phyloP scores from a whole-genome alignment of 768 basidiomycete species.

The Gloeopeniophorella convolvens region DNA sequence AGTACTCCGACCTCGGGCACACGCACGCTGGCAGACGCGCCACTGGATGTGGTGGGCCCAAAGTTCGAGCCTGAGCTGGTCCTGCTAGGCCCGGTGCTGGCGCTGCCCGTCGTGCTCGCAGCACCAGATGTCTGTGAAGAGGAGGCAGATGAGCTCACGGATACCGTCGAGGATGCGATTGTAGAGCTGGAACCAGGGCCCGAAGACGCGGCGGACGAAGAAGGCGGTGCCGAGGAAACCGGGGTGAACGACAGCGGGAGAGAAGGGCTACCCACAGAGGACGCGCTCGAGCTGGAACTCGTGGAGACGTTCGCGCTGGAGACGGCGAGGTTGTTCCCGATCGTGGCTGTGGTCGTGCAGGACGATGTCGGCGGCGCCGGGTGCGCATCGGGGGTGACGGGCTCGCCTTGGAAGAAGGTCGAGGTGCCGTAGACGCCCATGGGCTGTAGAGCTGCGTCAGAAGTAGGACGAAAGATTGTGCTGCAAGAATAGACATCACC shows the following conservation, averaged over 20 bases:
- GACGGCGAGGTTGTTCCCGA: neutral
- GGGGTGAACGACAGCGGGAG: neutral
- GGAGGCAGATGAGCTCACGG: neutral
- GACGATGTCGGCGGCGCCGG: slow-evolving; percentile 51
- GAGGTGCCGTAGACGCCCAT: slow-evolving; percentile 64
- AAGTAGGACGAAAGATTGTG: neutral
- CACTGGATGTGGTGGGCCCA: neutral
- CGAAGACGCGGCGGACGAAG: too few species aligned
- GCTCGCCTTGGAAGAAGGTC: slow-evolving; percentile 60
- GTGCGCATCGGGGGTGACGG: slow-evolving; percentile 48
- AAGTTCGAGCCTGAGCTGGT: neutral
- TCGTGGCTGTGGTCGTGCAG: neutral
- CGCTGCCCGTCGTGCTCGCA: too few species aligned
- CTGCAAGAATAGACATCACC: slow-evolving; percentile 31
- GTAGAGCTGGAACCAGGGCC: too few species aligned
- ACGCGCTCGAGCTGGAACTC: neutral
- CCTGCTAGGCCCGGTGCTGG: neutral
- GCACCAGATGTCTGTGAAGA: neutral
- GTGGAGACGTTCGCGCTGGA: neutral
- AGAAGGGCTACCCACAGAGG: neutral
- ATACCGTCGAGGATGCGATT: neutral
- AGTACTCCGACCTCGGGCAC: neutral
- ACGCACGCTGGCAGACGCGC: neutral
- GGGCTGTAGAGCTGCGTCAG: slow-evolving; percentile 32
- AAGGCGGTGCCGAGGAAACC: too few species aligned